Evolutionary conservation across 2,329 filamentous ascomycete species (phyloP).

Genomic region (Fusarium gaditjirri): DNA sequence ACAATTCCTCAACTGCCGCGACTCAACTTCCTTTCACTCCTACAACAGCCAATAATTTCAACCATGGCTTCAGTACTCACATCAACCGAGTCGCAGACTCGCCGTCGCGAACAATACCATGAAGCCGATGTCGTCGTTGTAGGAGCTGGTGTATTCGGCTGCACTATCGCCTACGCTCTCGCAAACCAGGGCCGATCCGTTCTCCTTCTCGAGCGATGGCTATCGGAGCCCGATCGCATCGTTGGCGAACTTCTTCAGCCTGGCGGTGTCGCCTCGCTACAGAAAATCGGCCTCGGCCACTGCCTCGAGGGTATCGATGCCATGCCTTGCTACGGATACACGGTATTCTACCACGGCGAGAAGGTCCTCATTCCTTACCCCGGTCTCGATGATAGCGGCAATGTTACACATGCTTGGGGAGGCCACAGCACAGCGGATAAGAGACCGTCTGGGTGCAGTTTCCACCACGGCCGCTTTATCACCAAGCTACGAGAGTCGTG

Average conservation of each 20-base stretch:
- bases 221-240: slow-evolving; percentile 94
- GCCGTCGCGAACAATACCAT: slow-evolving; percentile 66
- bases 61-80: slow-evolving; percentile 48
- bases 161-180: slow-evolving; percentile 83
- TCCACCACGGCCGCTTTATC: slow-evolving; percentile 97
- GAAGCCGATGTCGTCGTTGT: slow-evolving; percentile 89
- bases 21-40: neutral
- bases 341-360: slow-evolving; percentile 82
- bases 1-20: slow-evolving; percentile 10
- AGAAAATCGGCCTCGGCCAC: slow-evolving; percentile 80
- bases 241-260: slow-evolving; percentile 96
- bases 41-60: slow-evolving; percentile 35
- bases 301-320: slow-evolving; percentile 92
- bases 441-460: slow-evolving; percentile 76
- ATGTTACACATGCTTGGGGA: slow-evolving; percentile 52
- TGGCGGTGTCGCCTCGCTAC: slow-evolving; percentile 84
- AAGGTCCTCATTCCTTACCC: slow-evolving; percentile 85
- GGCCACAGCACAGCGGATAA: slow-evolving; percentile 50
- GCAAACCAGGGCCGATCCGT: slow-evolving; percentile 92
- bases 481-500: slow-evolving; percentile 82
- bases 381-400: slow-evolving; percentile 61
- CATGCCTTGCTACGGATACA: slow-evolving; percentile 84
- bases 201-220: slow-evolving; percentile 84
- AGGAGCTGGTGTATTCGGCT: slow-evolving; percentile 90
- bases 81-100: slow-evolving; percentile 54